Percentiles rank a stretch among this genome's conserved stretches.
These are phyloP conservation scores for Coix lacrymajobi DNA, from an alignment of 176 grass and related monocot genomes.

Conservation along the genomic window DNA sequence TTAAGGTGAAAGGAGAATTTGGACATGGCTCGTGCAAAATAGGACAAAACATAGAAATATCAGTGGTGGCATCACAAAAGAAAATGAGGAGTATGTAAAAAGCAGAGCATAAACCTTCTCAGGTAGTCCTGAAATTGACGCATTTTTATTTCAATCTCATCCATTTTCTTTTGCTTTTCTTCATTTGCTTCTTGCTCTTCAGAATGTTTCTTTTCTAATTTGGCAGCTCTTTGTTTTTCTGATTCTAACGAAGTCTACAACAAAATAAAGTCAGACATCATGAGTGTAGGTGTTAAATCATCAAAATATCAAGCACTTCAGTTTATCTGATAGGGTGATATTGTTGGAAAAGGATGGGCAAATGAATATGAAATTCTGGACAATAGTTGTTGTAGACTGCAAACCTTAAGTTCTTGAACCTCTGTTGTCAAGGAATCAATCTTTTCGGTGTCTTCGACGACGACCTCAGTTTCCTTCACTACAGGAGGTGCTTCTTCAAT, in stretches of 20 bases:
- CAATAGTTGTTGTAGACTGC: background rate
- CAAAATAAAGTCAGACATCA: conserved; percentile 22
- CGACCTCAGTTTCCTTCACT: conserved; percentile 71
- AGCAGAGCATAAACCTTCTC: conserved; percentile 53
- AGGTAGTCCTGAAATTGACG: conserved; percentile 82
- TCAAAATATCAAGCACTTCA: background rate
- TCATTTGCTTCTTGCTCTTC: conserved; percentile 59
- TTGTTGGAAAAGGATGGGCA: conserved; percentile 2
- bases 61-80: background rate
- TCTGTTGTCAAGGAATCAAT: conserved; percentile 76
- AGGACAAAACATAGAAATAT: background rate
- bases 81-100: conserved; percentile 25
- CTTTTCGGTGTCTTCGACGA: conserved; percentile 92
- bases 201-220: conserved; percentile 68
- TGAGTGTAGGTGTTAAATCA: conserved; percentile 21
- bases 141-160: conserved; percentile 79
- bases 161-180: conserved; percentile 77
- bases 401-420: conserved; percentile 81
- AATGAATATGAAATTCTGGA: conserved; percentile 24
- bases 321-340: conserved; percentile 8
- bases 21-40: background rate
- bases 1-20: background rate
- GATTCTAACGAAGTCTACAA: conserved; percentile 67
- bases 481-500: conserved; percentile 83
- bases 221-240: conserved; percentile 70